These are phyloP conservation scores for Trypanosoma grayi DNA, from an alignment of 208 protist species.

Conservation along the genomic window DNA sequence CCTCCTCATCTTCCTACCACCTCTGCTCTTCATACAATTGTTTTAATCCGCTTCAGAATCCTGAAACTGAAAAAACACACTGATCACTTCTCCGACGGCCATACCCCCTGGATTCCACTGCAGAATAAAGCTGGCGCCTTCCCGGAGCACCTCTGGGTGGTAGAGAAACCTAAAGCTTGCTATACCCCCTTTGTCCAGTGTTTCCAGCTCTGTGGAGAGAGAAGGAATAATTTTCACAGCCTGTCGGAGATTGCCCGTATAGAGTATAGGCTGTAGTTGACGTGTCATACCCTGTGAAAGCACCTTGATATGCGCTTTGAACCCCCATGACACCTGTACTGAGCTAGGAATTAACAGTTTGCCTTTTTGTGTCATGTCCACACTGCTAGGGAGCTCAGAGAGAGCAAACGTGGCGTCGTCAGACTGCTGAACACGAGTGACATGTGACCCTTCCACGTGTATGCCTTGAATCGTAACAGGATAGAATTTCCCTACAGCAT, in stretches of 20 bases:
- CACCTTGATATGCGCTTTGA: slow-evolving; percentile 44
- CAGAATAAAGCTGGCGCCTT: slow-evolving; percentile 54
- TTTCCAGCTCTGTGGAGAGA: not conserved
- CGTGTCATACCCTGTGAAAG: slow-evolving; percentile 53
- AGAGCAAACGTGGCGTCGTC: slow-evolving; percentile 92
- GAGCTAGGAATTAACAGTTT: slow-evolving; percentile 47
- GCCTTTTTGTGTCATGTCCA: slow-evolving; percentile 65
- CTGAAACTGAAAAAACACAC: slow-evolving; percentile 8
- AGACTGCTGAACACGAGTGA: slow-evolving; percentile 82
- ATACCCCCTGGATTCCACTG: slow-evolving; percentile 77
- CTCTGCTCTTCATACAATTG: slow-evolving; percentile 27
- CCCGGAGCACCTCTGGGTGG: slow-evolving; percentile 63
- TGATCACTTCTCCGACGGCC: slow-evolving; percentile 44
- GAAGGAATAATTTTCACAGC: slow-evolving; percentile 42
- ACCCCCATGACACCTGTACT: slow-evolving; percentile 23
- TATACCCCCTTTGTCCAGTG: slow-evolving; percentile 7
- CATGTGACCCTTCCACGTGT: slow-evolving; percentile 90
- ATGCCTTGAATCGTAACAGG: slow-evolving; percentile 83
- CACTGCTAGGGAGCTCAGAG: slow-evolving; percentile 57
- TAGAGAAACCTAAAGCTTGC: slow-evolving; percentile 68
- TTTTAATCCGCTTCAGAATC: not conserved
- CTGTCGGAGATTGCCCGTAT: slow-evolving; percentile 59
- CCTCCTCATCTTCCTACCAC: too few species aligned
- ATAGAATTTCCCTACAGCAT: slow-evolving; percentile 84
- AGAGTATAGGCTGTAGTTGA: slow-evolving; percentile 69